Evolutionary conservation across 441 rosid species (phyloP).

Genomic region (Sinapis alba): DNA sequence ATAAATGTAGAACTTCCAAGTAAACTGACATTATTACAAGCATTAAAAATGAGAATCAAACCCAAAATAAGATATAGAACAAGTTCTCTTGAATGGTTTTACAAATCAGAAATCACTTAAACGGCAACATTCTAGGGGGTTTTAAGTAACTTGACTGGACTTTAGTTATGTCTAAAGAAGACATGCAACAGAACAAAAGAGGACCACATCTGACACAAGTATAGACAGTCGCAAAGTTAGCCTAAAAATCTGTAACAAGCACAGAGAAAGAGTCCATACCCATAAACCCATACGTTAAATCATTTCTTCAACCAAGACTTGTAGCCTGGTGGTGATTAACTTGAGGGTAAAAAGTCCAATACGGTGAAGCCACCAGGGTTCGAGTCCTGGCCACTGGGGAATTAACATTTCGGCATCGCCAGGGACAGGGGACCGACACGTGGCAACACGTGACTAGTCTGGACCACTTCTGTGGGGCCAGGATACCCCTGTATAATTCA

Average conservation of each 20-base stretch:
- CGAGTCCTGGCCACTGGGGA: too few species aligned
- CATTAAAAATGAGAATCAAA: not conserved
- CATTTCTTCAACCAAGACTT: too few species aligned
- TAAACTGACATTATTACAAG: not conserved
- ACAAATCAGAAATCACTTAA: slow-evolving; percentile 6
- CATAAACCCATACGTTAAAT: too few species aligned
- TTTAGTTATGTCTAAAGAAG: not conserved
- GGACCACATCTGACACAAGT: slow-evolving; percentile 18
- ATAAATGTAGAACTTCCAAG: not conserved
- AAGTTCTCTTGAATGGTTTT: not conserved
- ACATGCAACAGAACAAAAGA: slow-evolving; percentile 7
- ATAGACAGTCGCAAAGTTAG: not conserved
- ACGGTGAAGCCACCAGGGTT: too few species aligned
- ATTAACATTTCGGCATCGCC: too few species aligned
- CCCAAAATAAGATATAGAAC: not conserved
- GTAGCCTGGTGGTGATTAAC: too few species aligned
- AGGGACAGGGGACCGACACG: too few species aligned
- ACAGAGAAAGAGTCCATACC: too few species aligned
- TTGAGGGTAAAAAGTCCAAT: too few species aligned
- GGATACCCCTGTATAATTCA: too few species aligned
- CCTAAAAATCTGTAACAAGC: not conserved
- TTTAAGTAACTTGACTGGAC: not conserved
- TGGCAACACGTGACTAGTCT: too few species aligned
- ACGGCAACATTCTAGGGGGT: not conserved
- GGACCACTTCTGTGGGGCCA: too few species aligned